Conservation (phyloP, 306 rosid genomes). For the Vicia faba region DNA sequence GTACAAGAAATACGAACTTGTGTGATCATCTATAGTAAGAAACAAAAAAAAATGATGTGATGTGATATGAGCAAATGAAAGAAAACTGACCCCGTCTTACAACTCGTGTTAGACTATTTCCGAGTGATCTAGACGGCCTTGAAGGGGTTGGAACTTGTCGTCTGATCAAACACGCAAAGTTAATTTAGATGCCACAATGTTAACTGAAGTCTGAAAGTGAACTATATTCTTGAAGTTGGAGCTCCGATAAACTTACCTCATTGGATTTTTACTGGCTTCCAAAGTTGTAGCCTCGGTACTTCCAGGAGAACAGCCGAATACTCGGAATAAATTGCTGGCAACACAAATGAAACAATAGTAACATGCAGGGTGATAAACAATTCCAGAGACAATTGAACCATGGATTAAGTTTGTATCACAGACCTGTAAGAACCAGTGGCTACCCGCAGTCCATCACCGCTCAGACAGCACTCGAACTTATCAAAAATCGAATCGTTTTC, state of each 20-base stretch:
- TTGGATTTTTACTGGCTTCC: constrained; percentile 99
- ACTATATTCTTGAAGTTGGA: constrained; percentile 23
- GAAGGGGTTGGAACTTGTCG: constrained; percentile 93
- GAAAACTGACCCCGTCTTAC: constrained; percentile 79
- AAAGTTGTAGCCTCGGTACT: constrained; percentile 80
- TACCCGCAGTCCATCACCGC: constrained; percentile 84
- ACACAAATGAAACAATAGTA: constrained; percentile 39
- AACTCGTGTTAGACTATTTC: constrained; percentile 90
- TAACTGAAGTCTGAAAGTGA: not conserved
- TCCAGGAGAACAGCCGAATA: constrained; percentile 84
- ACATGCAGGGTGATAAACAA: constrained; percentile 7
- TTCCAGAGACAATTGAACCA: constrained; percentile 3
- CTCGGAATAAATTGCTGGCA: constrained; percentile 93
- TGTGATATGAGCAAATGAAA: not conserved
- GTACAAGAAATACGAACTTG: constrained; percentile 20
- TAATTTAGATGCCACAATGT: constrained; percentile 1
- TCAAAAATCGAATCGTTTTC: constrained; percentile 96
- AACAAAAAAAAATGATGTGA: not conserved
- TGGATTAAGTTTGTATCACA: constrained; percentile 26
- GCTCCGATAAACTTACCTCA: constrained; percentile 61
- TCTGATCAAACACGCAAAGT: constrained; percentile 46
- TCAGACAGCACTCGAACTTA: constrained; percentile 95
- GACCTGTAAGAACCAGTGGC: constrained; percentile 99
- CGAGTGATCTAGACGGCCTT: constrained; percentile 89
- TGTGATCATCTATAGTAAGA: not conserved